Evolutionary conservation across 306 rosid genomes (phyloP).

Genomic region (Hippophae rhamnoides): DNA sequence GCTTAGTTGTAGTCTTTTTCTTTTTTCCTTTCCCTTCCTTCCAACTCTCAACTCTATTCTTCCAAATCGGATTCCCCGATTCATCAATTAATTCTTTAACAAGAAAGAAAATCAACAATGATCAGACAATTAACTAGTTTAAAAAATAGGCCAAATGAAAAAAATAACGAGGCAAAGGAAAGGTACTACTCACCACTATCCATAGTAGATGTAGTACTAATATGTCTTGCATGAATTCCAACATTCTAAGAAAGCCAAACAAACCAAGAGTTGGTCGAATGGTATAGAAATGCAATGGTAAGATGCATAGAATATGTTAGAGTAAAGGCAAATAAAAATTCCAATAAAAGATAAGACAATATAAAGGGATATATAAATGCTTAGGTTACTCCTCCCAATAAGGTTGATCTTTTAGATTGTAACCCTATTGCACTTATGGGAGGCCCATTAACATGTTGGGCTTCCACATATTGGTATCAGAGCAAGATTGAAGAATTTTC

Average conservation of each 20-base stretch:
- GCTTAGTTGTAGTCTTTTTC: conserved; percentile 55
- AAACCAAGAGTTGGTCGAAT: not conserved
- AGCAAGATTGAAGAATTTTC: too few species aligned
- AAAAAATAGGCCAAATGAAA: conserved; percentile 5
- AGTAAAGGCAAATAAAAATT: too few species aligned
- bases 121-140: not conserved
- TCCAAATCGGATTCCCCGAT: conserved; percentile 95
- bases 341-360: too few species aligned
- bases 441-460: too few species aligned
- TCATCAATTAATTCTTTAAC: conserved; percentile 70
- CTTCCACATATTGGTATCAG: too few species aligned
- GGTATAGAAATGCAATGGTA: not conserved
- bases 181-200: conserved; percentile 62
- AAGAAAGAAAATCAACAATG: conserved; percentile 20
- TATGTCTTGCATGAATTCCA: conserved; percentile 90
- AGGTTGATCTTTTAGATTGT: too few species aligned
- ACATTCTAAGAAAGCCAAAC: conserved; percentile 43
- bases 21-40: conserved; percentile 85
- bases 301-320: not conserved
- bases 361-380: too few species aligned
- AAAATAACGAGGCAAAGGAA: conserved; percentile 3
- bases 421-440: too few species aligned
- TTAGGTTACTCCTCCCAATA: too few species aligned
- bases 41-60: conserved; percentile 97
- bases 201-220: conserved; percentile 79